These are phyloP conservation scores for Lotmaria passim DNA, from an alignment of 208 protist species.

Conservation along the genomic window DNA sequence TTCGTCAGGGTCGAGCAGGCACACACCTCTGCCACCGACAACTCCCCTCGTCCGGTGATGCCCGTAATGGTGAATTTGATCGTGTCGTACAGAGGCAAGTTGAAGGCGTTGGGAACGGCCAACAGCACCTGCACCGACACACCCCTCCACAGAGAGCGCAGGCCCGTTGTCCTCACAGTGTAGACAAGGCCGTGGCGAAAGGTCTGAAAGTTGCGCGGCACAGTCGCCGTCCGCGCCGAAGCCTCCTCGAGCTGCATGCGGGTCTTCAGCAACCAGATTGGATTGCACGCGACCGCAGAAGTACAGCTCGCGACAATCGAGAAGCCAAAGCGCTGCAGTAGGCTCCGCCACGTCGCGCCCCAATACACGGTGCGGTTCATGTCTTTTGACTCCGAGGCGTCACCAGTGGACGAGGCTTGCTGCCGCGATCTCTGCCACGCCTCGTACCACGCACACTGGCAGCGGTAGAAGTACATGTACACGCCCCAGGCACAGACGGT, in stretches of 20 bases:
- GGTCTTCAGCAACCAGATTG: constrained; percentile 91
- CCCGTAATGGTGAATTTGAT: constrained; percentile 51
- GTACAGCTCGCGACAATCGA: constrained; percentile 67
- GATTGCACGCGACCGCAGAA: constrained; percentile 76
- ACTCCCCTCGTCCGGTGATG: constrained; percentile 14
- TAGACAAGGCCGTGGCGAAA: constrained; percentile 67
- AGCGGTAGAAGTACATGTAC: constrained; percentile 91
- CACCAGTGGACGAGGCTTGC: background rate
- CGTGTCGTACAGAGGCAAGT: constrained; percentile 84
- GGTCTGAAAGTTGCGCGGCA: constrained; percentile 50
- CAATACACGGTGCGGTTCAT: background rate
- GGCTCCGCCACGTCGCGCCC: constrained; percentile 27
- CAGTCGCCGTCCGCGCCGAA: constrained; percentile 16
- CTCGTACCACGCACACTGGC: constrained; percentile 34
- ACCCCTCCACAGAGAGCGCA: constrained; percentile 80
- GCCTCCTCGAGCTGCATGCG: constrained; percentile 88
- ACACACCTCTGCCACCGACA: constrained; percentile 62
- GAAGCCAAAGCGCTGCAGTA: constrained; percentile 60
- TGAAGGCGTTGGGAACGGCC: constrained; percentile 81
- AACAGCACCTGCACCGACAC: constrained; percentile 80
- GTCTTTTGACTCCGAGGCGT: background rate
- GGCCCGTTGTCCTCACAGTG: constrained; percentile 57
- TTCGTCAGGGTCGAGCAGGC: constrained; percentile 74
- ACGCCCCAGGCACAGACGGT: constrained; percentile 75
- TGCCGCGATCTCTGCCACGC: constrained; percentile 4